Percentiles rank a stretch among this genome's conserved stretches.
These are phyloP conservation scores for Puccinia polysora DNA, from an alignment of 1,284 basidiomycete species.

Conservation along the genomic window DNA sequence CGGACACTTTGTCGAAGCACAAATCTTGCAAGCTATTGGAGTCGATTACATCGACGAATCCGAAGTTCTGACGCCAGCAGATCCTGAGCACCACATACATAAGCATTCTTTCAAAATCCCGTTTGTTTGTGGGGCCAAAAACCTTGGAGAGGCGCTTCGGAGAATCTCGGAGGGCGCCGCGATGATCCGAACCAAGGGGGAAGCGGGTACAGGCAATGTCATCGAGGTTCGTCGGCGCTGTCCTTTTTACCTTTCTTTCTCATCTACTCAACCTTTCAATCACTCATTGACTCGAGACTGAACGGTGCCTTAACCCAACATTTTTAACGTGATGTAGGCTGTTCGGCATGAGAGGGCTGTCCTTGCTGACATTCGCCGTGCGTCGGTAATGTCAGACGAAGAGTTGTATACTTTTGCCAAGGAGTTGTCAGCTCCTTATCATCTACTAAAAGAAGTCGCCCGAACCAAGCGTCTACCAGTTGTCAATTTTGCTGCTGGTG, in stretches of 20 bases:
- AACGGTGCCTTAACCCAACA: too few species aligned
- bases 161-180: conserved; percentile 96
- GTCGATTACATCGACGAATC: conserved; percentile 95
- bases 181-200: conserved; percentile 90
- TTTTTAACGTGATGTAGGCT: conserved; percentile 58
- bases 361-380: conserved; percentile 76
- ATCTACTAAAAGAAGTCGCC: conserved; percentile 93
- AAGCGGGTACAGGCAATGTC: conserved; percentile 95
- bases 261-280: background rate
- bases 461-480: conserved; percentile 88
- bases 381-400: conserved; percentile 70
- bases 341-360: conserved; percentile 86
- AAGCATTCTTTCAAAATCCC: conserved; percentile 76
- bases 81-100: conserved; percentile 60
- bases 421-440: conserved; percentile 91
- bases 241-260: background rate
- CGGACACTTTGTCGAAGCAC: conserved; percentile 93
- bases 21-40: conserved; percentile 90
- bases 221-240: conserved; percentile 62
- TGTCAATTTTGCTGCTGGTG: conserved; percentile 67
- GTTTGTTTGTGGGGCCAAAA: conserved; percentile 62
- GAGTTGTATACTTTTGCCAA: conserved; percentile 94
- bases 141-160: conserved; percentile 77
- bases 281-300: too few species aligned
- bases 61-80: conserved; percentile 93